These are phyloP conservation scores for Ramicandelaber brevisporus DNA, from an alignment of 192 early-diverging fungal species.

Conservation along the genomic window DNA sequence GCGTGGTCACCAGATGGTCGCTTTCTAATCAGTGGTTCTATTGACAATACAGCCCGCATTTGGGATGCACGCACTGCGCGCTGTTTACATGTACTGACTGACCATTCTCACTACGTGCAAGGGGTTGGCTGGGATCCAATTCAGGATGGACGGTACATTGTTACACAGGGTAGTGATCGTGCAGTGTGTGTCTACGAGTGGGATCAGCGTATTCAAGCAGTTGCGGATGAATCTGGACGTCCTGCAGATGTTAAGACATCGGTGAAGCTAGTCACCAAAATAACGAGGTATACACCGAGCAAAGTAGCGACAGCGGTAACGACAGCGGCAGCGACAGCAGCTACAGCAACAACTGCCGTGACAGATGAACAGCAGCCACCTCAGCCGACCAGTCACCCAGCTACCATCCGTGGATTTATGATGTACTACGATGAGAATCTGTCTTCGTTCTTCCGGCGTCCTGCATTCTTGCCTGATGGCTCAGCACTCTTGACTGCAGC, in stretches of 20 bases:
- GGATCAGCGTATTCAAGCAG: too few relatives aligned
- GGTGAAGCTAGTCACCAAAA: too few relatives aligned
- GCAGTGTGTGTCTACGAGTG: slow-evolving; percentile 22
- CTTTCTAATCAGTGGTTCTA: slow-evolving; percentile 58
- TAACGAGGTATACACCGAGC: too few relatives aligned
- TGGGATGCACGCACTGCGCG: slow-evolving; percentile 51
- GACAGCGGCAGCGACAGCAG: too few relatives aligned
- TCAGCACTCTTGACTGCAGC: slow-evolving; percentile 55
- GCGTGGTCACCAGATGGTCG: slow-evolving; percentile 76
- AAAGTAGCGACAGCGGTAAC: too few relatives aligned
- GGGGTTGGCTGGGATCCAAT: slow-evolving; percentile 91
- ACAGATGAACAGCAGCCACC: too few relatives aligned
- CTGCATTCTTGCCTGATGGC: slow-evolving; percentile 72
- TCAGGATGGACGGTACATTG: slow-evolving; percentile 56
- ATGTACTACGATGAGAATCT: slow-evolving; percentile 71
- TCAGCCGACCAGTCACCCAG: too few relatives aligned
- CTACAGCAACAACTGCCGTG: too few relatives aligned
- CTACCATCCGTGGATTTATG: slow-evolving; percentile 13
- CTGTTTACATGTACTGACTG: slow-evolving; percentile 44
- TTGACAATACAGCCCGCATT: slow-evolving; percentile 69
- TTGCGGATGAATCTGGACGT: too few relatives aligned
- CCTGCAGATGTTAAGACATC: too few relatives aligned
- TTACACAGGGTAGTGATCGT: slow-evolving; percentile 81
- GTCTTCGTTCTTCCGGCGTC: slow-evolving; percentile 72
- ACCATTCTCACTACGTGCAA: slow-evolving; percentile 88